Conservation (phyloP, 306 rosid species). For the Medicago lupulina region DNA sequence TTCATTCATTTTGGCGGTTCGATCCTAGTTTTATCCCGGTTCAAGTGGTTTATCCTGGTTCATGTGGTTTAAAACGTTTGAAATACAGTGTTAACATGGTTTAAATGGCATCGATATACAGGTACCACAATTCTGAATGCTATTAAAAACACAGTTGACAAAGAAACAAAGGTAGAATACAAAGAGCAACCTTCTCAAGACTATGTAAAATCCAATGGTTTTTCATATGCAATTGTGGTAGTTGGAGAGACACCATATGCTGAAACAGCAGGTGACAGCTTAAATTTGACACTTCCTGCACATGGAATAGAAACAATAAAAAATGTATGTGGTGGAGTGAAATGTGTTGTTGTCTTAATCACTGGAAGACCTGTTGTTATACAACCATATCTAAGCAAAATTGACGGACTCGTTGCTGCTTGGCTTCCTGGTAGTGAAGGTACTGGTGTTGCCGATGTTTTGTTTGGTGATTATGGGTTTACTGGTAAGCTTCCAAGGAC, state of each 20-base stretch:
- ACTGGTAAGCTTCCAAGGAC: conserved; percentile 49
- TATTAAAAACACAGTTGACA: conserved; percentile 41
- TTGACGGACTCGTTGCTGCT: conserved; percentile 50
- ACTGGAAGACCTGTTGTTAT: conserved; percentile 50
- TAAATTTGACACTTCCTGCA: conserved; percentile 40
- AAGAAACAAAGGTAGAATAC: conserved; percentile 30
- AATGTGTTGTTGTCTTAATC: conserved; percentile 43
- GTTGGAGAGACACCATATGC: conserved; percentile 52
- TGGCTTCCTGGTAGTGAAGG: conserved; percentile 56
- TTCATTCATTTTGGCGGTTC: too few species aligned
- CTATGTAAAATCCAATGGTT: conserved; percentile 26
- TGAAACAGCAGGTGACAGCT: conserved; percentile 41
- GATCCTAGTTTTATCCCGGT: neutral
- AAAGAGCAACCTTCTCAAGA: conserved; percentile 31
- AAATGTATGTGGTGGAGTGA: conserved; percentile 42
- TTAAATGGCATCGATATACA: too few species aligned
- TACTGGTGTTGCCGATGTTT: conserved; percentile 50
- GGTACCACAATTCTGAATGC: conserved; percentile 49
- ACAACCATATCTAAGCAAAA: conserved; percentile 26
- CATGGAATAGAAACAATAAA: conserved; percentile 31
- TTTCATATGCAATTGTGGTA: conserved; percentile 46
- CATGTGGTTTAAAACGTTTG: too few species aligned
- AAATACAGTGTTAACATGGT: too few species aligned
- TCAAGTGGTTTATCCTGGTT: too few species aligned
- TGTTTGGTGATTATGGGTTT: conserved; percentile 51